These are phyloP conservation scores for Fusarium goolgardi DNA, from an alignment of 2,329 filamentous ascomycete species.

Conservation along the genomic window DNA sequence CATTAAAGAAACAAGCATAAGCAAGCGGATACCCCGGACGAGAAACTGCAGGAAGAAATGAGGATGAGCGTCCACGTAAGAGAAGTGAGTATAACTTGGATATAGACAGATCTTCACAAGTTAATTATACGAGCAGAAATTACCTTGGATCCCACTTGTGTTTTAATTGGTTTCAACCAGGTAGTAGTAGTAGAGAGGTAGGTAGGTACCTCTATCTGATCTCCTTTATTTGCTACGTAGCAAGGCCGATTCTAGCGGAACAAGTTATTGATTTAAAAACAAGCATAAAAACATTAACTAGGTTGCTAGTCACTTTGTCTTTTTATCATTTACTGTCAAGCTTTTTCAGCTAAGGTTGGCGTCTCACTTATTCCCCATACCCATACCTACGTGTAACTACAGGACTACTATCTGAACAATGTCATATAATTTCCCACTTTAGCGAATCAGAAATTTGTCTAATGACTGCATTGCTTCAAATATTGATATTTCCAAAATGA, in stretches of 20 bases:
- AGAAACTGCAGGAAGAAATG: not conserved
- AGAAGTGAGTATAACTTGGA: slow-evolving; percentile 1
- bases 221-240: not conserved
- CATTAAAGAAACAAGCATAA: slow-evolving; percentile 38
- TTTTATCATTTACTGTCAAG: slow-evolving; percentile 13
- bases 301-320: slow-evolving; percentile 12
- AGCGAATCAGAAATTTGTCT: slow-evolving; percentile 28
- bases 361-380: slow-evolving; percentile 12
- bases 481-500: slow-evolving; percentile 9
- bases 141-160: not conserved
- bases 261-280: not conserved
- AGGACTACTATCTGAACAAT: slow-evolving; percentile 7
- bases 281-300: slow-evolving; percentile 3
- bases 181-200: not conserved
- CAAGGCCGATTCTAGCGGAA: not conserved
- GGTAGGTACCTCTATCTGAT: not conserved
- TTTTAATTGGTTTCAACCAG: not conserved
- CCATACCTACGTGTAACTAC: slow-evolving; percentile 3
- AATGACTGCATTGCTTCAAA: slow-evolving; percentile 3
- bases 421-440: slow-evolving; percentile 24
- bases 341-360: slow-evolving; percentile 20
- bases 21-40: not conserved
- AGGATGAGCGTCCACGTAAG: not conserved
- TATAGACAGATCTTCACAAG: not conserved
- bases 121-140: not conserved